A percentile compares a stretch with the other conserved stretches of the same genome.
These are phyloP conservation scores for Fagus sylvatica DNA, from an alignment of 306 rosid genomes.

Conservation along the genomic window DNA sequence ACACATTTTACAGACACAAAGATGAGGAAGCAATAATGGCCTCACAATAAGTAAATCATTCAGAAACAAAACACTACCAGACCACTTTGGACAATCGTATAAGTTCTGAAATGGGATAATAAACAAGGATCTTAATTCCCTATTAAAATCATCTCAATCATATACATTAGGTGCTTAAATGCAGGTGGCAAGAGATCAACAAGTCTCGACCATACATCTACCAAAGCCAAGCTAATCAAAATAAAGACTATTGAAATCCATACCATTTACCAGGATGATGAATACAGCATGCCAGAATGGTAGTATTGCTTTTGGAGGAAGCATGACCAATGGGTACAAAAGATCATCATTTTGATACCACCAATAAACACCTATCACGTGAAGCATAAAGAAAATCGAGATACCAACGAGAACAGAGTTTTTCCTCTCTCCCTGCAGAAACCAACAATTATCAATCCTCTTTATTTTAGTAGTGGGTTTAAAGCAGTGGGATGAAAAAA, in stretches of 20 bases:
- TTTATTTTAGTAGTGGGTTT: background rate
- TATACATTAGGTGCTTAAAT: background rate
- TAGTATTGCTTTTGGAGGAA: constrained; percentile 76
- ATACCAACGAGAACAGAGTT: constrained; percentile 50
- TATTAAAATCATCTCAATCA: constrained; percentile 20
- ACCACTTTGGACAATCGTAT: background rate
- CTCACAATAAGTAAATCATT: background rate
- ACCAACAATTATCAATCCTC: constrained; percentile 32
- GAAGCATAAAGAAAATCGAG: constrained; percentile 58
- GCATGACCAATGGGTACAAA: constrained; percentile 65
- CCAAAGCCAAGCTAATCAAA: constrained; percentile 6
- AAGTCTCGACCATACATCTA: constrained; percentile 2
- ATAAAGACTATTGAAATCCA: constrained; percentile 16
- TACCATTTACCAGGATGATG: constrained; percentile 90
- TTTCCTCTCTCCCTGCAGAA: constrained; percentile 85
- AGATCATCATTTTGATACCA: constrained; percentile 76
- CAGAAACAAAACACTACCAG: background rate
- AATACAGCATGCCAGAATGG: constrained; percentile 89
- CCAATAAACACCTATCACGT: constrained; percentile 74
- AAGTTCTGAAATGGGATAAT: constrained; percentile 6
- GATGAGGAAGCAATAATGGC: background rate
- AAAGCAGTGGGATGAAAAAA: background rate
- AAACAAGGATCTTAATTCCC: constrained; percentile 1
- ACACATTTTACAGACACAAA: background rate
- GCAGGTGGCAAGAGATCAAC: constrained; percentile 17